Base-by-base conservation (phyloP, 2,329 filamentous ascomycete species). In the Pseudogymnoascus sp. region DNA sequence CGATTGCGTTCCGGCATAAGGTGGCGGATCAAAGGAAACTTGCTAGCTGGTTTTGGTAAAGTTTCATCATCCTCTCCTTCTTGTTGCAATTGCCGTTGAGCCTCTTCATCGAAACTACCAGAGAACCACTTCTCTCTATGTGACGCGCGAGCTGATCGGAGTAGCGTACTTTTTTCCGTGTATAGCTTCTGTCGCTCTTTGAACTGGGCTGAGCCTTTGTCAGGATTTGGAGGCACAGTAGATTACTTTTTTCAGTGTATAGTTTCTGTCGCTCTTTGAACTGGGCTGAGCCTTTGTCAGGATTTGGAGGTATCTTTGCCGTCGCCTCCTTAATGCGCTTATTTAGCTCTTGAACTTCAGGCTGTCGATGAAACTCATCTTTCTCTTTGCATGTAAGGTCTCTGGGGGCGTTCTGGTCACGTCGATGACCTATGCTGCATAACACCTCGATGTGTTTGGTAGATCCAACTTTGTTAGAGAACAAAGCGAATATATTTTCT, bases 21-120 rank as follows among this genome's bases (percentile, higher is more conserved):
- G 45, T 62, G 41, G 28, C 28, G 25, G 41, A 62, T 58, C 19
- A 19, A 19, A 19, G 19, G 19, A 19, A 19, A 19, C 19, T 1
- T 1, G 1, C 19, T 19, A 19, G 19, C 2, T 19, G 19, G 19
- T 45, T 61, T 49, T n/a, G 23, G 23, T 30, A 55, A 30, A 30
- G 49, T 55, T 61, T 61, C 38, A 25, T 61, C 38, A 25, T 45
- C 59, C n/a, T 61, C 35, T 39, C 25, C 23, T 28, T 61, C 59
- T 45, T 42, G 6, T 45, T 61, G 38, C 16, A 61, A 30, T 45
- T 61, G 60, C 38, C 23, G 16, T 61, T 19, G 2, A 19, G 38
- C 38, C 25, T 61, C 60, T 41, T 42, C 12, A 45, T 45, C 38
- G 2, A 39, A 61, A 41, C 60, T 61, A 41, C n/a, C 23, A 28